phyloP scores from a whole-genome alignment of 495 filamentous ascomycete species.

The Penicillium goetzii region DNA sequence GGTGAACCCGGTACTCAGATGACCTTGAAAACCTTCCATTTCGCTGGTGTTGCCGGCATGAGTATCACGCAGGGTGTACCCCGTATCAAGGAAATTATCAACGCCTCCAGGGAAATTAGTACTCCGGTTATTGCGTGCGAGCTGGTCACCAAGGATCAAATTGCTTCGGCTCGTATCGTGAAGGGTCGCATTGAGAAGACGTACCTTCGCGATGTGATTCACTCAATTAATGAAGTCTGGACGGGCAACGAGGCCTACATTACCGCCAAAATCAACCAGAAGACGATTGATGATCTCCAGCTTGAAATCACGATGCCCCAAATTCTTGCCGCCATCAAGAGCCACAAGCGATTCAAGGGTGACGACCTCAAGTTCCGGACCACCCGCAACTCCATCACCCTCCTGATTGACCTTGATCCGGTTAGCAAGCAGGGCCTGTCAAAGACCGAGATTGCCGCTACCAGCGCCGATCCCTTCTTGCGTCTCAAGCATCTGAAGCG shows the following conservation, averaged over 20 bases:
- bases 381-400: slow-evolving; percentile 57
- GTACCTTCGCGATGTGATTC: slow-evolving; percentile 60
- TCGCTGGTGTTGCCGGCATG: slow-evolving; percentile 98
- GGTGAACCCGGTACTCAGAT: slow-evolving; percentile 99
- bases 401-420: slow-evolving; percentile 61
- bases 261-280: slow-evolving; percentile 73
- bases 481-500: slow-evolving; percentile 84
- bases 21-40: slow-evolving; percentile 99
- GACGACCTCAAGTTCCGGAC: slow-evolving; percentile 55
- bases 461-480: slow-evolving; percentile 72
- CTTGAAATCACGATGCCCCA: slow-evolving; percentile 72
- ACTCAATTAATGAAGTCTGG: slow-evolving; percentile 82
- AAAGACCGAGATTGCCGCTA: slow-evolving; percentile 57
- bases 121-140: slow-evolving; percentile 91
- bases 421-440: slow-evolving; percentile 54
- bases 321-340: slow-evolving; percentile 72
- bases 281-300: slow-evolving; percentile 75
- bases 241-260: slow-evolving; percentile 72
- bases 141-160: slow-evolving; percentile 67
- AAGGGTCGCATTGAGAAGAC: slow-evolving; percentile 86
- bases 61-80: slow-evolving; percentile 98
- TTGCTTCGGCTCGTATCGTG: slow-evolving; percentile 79
- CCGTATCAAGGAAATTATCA: slow-evolving; percentile 99
- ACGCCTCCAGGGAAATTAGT: slow-evolving; percentile 88
- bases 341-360: slow-evolving; percentile 75